Evolutionary conservation across 805 yeast genomes (phyloP).

Genomic region (Nematodospora valgi): DNA sequence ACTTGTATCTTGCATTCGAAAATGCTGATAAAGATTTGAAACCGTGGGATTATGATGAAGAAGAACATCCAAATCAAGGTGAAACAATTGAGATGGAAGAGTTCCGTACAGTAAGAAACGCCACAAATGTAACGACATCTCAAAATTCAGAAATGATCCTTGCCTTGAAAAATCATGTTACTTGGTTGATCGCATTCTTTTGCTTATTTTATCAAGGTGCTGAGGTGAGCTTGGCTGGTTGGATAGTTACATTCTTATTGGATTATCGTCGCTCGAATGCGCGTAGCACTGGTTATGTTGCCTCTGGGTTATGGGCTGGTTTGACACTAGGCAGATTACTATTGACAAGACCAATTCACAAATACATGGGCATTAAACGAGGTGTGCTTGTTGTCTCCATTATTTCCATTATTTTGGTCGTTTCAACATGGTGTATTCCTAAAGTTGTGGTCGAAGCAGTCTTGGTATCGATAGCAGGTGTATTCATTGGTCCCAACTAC

Average conservation of each 20-base stretch:
- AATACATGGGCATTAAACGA: conserved; percentile 42
- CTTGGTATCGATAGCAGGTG: conserved; percentile 49
- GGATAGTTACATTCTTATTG: conserved; percentile 64
- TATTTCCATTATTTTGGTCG: conserved; percentile 33
- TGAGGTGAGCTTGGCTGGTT: conserved; percentile 67
- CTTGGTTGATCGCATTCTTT: conserved; percentile 51
- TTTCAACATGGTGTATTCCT: conserved; percentile 48
- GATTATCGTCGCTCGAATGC: conserved; percentile 49
- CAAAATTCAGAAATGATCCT: conserved; percentile 22
- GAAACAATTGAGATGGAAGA: conserved; percentile 1
- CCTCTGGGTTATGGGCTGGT: conserved; percentile 73
- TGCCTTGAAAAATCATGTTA: conserved; percentile 37
- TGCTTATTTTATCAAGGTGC: conserved; percentile 65
- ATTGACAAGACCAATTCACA: conserved; percentile 40
- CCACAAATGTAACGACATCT: background rate
- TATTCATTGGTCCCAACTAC: conserved; percentile 66
- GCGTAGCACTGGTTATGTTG: conserved; percentile 54
- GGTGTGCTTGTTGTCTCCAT: conserved; percentile 34
- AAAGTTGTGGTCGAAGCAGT: conserved; percentile 43
- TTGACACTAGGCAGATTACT: conserved; percentile 59
- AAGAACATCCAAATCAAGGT: conserved; percentile 1
- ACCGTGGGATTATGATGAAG: conserved; percentile 29
- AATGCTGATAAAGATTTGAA: conserved; percentile 46
- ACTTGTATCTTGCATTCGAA: conserved; percentile 43
- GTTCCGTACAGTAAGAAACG: background rate